phyloP scores from a whole-genome alignment of 225 moss, liverwort and hornwort species.

The Marchantia polymorpha region DNA sequence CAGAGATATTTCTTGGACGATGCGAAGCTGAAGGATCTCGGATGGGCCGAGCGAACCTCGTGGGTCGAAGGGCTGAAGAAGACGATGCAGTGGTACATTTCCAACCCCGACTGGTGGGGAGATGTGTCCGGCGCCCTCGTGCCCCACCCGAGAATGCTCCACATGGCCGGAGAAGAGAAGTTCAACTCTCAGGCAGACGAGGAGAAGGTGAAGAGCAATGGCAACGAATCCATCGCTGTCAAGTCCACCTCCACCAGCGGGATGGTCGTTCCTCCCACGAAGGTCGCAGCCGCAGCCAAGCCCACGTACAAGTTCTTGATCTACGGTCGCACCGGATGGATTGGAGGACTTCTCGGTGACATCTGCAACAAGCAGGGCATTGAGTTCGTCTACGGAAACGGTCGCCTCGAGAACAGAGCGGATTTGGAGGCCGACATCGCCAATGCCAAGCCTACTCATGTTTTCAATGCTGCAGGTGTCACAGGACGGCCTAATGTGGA shows the following conservation, averaged over 20 bases:
- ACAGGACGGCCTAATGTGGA: constrained; percentile 77
- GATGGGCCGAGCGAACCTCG: constrained; percentile 44
- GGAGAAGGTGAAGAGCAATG: constrained; percentile 18
- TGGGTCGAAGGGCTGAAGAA: constrained; percentile 48
- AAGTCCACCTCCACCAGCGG: constrained; percentile 5
- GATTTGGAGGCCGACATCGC: constrained; percentile 56
- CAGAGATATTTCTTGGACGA: constrained; percentile 50
- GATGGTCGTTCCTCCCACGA: constrained; percentile 27
- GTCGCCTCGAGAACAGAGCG: constrained; percentile 50
- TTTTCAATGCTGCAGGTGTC: constrained; percentile 73
- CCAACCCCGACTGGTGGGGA: constrained; percentile 46
- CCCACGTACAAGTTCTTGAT: constrained; percentile 56
- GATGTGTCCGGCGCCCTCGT: constrained; percentile 46
- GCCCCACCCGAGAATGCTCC: constrained; percentile 46
- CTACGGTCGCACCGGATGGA: constrained; percentile 48
- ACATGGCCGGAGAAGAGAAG: constrained; percentile 40
- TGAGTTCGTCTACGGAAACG: constrained; percentile 54
- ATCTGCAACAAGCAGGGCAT: constrained; percentile 51
- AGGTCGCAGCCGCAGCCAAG: constrained; percentile 10
- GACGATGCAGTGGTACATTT: constrained; percentile 45
- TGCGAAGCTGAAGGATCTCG: constrained; percentile 46
- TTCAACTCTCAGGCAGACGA: constrained; percentile 17
- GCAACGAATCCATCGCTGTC: constrained; percentile 10
- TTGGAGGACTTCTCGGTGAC: constrained; percentile 43
- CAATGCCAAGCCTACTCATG: constrained; percentile 57